Conservation (phyloP, 2,329 filamentous ascomycete genomes). For the Ophiostoma populinum region DNA sequence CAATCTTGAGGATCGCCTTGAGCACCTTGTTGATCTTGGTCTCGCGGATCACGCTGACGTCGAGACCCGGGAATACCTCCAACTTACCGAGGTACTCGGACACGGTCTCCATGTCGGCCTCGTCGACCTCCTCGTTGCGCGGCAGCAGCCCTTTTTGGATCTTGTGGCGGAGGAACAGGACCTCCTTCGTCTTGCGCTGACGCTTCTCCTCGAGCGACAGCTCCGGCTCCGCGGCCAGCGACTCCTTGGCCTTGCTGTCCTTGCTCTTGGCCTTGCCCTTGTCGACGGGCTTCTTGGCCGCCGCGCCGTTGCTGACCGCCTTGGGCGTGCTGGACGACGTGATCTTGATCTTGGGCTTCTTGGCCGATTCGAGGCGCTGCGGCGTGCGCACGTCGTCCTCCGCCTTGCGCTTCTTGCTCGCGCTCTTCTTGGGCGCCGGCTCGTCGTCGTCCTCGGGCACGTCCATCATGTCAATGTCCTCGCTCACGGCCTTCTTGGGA, state of each 20-base stretch:
- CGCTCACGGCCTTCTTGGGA: slow-evolving; percentile 34
- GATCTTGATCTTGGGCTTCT: slow-evolving; percentile 52
- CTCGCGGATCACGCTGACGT: slow-evolving; percentile 69
- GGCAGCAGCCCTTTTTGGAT: slow-evolving; percentile 88
- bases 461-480: slow-evolving; percentile 42
- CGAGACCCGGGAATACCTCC: slow-evolving; percentile 62
- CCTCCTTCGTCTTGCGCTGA: slow-evolving; percentile 49
- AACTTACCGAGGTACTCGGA: slow-evolving; percentile 64
- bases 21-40: slow-evolving; percentile 99
- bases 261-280: slow-evolving; percentile 6
- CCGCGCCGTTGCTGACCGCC: slow-evolving; percentile 26
- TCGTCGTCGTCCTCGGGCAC: slow-evolving; percentile 34
- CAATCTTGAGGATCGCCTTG: slow-evolving; percentile 81
- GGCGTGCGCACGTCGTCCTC: slow-evolving; percentile 37
- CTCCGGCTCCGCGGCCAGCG: slow-evolving; percentile 35
- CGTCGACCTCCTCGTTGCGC: slow-evolving; percentile 68
- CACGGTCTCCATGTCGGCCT: slow-evolving; percentile 67
- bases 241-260: slow-evolving; percentile 19
- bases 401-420: slow-evolving; percentile 71
- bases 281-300: slow-evolving; percentile 32
- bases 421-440: slow-evolving; percentile 26
- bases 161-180: slow-evolving; percentile 87
- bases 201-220: slow-evolving; percentile 39
- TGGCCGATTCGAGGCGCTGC: slow-evolving; percentile 39
- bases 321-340: slow-evolving; percentile 35